phyloP scores from a whole-genome alignment of 31 red algal genomes.

The Porphyra umbilicalis region DNA sequence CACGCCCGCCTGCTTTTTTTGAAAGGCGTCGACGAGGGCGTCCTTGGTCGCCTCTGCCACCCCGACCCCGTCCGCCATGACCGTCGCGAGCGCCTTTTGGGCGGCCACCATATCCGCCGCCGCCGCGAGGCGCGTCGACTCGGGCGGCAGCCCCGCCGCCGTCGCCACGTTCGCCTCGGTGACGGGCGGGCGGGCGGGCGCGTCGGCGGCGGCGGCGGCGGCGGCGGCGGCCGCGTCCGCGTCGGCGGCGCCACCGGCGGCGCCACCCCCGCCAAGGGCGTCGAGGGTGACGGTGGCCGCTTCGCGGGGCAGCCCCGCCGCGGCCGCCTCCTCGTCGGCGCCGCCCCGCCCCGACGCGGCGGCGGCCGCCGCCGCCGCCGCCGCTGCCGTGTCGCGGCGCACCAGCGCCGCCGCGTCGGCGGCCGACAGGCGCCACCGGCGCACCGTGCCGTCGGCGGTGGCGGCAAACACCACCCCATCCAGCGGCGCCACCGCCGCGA shows the following conservation, averaged over 20 bases:
- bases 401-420: conserved; percentile 28
- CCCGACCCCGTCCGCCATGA: conserved; percentile 23
- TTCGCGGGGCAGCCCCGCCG: not conserved
- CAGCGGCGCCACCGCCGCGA: conserved; percentile 9
- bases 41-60: conserved; percentile 39
- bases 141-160: conserved; percentile 10
- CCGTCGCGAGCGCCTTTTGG: conserved; percentile 39
- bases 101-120: conserved; percentile 32
- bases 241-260: not conserved
- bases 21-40: conserved; percentile 42
- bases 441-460: conserved; percentile 21
- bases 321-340: not conserved
- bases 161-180: conserved; percentile 36
- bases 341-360: too few species aligned
- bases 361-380: too few species aligned
- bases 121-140: conserved; percentile 7
- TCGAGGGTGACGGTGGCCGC: not conserved
- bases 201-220: not conserved
- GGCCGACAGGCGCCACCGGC: conserved; percentile 32
- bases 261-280: not conserved
- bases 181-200: conserved; percentile 2
- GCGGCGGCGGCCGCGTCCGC: not conserved
- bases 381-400: not conserved
- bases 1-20: conserved; percentile 47
- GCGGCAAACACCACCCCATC: conserved; percentile 22